These are phyloP conservation scores for Phytophthora europaea DNA, from an alignment of 352 stramenopile genomes.

Conservation along the genomic window DNA sequence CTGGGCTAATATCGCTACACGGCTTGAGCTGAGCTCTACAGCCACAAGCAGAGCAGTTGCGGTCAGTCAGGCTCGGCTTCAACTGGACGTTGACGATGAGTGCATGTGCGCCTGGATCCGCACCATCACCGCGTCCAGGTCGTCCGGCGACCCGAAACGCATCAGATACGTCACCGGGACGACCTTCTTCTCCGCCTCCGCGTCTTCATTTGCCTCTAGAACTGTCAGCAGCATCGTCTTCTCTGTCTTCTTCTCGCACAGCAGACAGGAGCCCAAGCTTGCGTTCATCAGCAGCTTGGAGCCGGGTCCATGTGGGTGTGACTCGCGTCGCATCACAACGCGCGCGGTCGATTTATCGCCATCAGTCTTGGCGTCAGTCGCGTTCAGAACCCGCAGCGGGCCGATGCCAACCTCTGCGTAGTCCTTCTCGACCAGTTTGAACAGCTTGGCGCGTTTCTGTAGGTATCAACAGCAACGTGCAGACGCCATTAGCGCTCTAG, in stretches of 20 bases:
- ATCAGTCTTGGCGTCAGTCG: slow-evolving; percentile 48
- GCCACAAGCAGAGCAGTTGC: slow-evolving; percentile 28
- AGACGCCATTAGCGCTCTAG: no score
- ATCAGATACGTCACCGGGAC: slow-evolving; percentile 79
- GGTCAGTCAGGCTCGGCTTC: slow-evolving; percentile 26
- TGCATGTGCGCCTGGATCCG: slow-evolving; percentile 55
- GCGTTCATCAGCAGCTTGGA: slow-evolving; percentile 85
- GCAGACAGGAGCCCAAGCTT: slow-evolving; percentile 65
- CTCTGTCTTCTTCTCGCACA: slow-evolving; percentile 80
- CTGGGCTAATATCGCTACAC: slow-evolving; percentile 43
- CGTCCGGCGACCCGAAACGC: slow-evolving; percentile 67
- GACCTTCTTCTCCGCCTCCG: slow-evolving; percentile 56
- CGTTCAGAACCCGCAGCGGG: slow-evolving; percentile 71
- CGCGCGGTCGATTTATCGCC: slow-evolving; percentile 60
- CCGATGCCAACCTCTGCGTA: slow-evolving; percentile 84
- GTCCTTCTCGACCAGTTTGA: slow-evolving; percentile 80
- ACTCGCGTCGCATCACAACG: slow-evolving; percentile 86
- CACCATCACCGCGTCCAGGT: slow-evolving; percentile 63
- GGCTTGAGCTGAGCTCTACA: slow-evolving; percentile 44
- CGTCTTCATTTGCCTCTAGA: slow-evolving; percentile 55
- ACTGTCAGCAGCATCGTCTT: slow-evolving; percentile 80
- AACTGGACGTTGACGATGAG: slow-evolving; percentile 42
- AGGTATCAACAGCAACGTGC: background rate
- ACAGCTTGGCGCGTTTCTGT: slow-evolving; percentile 85
- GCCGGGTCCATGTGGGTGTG: slow-evolving; percentile 72